These are phyloP conservation scores for Eutrema heterophyllum DNA, from an alignment of 345 rosid species.

Conservation along the genomic window DNA sequence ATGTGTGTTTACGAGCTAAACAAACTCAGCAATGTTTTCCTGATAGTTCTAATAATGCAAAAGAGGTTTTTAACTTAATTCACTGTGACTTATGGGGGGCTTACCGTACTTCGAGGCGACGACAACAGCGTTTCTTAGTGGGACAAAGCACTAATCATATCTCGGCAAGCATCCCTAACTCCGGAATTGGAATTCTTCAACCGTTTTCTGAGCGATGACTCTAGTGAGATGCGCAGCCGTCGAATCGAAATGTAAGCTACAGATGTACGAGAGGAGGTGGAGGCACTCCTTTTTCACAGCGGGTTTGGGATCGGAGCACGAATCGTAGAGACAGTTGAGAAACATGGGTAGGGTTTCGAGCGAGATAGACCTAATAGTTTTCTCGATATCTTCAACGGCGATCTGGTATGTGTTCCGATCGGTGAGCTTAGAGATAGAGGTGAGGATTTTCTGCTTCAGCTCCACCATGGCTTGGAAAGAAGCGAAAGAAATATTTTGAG, in stretches of 20 bases:
- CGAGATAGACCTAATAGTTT: conserved; percentile 57
- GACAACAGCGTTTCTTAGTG: no score
- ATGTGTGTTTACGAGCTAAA: no score
- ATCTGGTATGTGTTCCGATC: conserved; percentile 96
- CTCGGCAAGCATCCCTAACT: conserved; percentile 91
- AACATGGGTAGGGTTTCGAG: conserved; percentile 81
- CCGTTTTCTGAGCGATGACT: conserved; percentile 62
- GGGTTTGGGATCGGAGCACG: conserved; percentile 79
- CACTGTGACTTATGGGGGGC: no score
- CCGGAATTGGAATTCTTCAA: conserved; percentile 84
- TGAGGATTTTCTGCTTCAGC: conserved; percentile 76
- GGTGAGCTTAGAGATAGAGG: conserved; percentile 82
- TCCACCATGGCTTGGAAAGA: conserved; percentile 95
- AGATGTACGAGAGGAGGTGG: conserved; percentile 57
- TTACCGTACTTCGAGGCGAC: no score
- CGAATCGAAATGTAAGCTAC: conserved; percentile 57
- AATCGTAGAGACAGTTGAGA: conserved; percentile 81
- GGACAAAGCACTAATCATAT: conserved; percentile 76
- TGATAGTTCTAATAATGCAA: no score
- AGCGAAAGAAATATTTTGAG: no score
- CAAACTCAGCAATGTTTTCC: no score
- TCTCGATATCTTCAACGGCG: conserved; percentile 88
- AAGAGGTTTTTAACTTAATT: no score
- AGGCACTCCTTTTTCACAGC: conserved; percentile 85
- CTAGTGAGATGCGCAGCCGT: conserved; percentile 66